Percentiles rank a stretch among this genome's conserved stretches.
These are phyloP conservation scores for Uronychia setigera DNA, from an alignment of 73 alveolate species.

Conservation along the genomic window DNA sequence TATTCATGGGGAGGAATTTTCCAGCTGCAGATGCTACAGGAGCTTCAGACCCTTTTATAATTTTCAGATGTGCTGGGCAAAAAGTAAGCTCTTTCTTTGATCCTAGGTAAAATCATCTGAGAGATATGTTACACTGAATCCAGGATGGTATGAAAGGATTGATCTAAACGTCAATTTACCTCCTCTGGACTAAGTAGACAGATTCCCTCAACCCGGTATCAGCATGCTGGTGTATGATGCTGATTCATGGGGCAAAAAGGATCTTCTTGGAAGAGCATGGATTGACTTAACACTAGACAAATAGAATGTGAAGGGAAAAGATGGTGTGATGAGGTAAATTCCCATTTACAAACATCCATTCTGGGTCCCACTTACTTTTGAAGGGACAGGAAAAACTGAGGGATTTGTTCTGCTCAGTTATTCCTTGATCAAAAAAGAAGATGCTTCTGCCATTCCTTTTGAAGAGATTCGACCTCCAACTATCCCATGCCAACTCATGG, in stretches of 20 bases:
- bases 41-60: constrained; percentile 82
- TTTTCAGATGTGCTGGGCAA: constrained; percentile 77
- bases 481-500: constrained; percentile 17
- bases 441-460: constrained; percentile 24
- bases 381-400: constrained; percentile 69
- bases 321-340: not conserved
- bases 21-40: constrained; percentile 92
- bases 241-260: constrained; percentile 71
- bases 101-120: constrained; percentile 46
- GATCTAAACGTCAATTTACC: constrained; percentile 65
- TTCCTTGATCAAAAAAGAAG: constrained; percentile 50
- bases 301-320: not conserved
- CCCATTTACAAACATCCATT: constrained; percentile 52
- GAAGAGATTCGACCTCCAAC: constrained; percentile 45
- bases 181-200: constrained; percentile 52
- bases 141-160: constrained; percentile 83
- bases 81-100: not conserved
- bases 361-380: constrained; percentile 73
- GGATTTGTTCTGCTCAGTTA: constrained; percentile 66
- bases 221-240: constrained; percentile 71
- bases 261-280: constrained; percentile 82
- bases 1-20: constrained; percentile 79
- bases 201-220: constrained; percentile 69
- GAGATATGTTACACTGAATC: constrained; percentile 70
- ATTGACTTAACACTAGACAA: constrained; percentile 47